Base-by-base conservation (phyloP, 352 stramenopile species). In the Hyphochytrium catenoides region DNA sequence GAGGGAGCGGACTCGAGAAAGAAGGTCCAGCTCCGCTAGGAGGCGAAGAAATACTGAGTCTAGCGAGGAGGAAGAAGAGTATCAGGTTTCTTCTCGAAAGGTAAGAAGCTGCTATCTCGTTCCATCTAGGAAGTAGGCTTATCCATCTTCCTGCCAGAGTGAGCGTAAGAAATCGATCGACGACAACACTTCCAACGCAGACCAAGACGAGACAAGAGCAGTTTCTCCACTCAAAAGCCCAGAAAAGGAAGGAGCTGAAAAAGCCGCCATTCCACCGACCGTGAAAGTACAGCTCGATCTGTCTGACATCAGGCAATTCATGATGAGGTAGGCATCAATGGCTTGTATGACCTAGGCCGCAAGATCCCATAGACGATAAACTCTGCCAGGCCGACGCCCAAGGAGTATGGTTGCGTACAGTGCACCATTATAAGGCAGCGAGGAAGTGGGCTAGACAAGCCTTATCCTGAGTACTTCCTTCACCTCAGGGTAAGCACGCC, bases 391-490 rank as follows among this genome's bases (percentile, higher is more conserved):
- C 82, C 83, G 0, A 57, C 82, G 26, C 74, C 82, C 3, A 82
- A 79, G 39, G 56, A 56, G 1, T 74, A 75, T 41, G 83, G 90
- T 22, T 70, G 87, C 22, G 55, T 95, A 24, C 74, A 94, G 52
- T 95, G 83, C 54, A 92, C 84, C 59, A 91, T 95, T 29, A 68
- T 86, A 41, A 59, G 83, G 44, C 92, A 91, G 57, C 76, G 74
- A 39, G 24, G 3, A 7, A 69, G 59, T 2, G 77, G 76, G 2
- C 67, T 77, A 14, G 88, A 91, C 57, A 88, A 86, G 34, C 74
- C 93, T 51, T 94, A 90, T 51, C 74, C 74, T 1, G 72, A 88
- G 50, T 88, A 88, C 52, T 76, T 57, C 24, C 48, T 88, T 38
- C 85, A 84, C 52, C 72, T 85, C 62, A 79, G 43, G 43, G 43